Conservation (phyloP, 2,329 filamentous ascomycete species). For the Pestalotiopsis sp. region DNA sequence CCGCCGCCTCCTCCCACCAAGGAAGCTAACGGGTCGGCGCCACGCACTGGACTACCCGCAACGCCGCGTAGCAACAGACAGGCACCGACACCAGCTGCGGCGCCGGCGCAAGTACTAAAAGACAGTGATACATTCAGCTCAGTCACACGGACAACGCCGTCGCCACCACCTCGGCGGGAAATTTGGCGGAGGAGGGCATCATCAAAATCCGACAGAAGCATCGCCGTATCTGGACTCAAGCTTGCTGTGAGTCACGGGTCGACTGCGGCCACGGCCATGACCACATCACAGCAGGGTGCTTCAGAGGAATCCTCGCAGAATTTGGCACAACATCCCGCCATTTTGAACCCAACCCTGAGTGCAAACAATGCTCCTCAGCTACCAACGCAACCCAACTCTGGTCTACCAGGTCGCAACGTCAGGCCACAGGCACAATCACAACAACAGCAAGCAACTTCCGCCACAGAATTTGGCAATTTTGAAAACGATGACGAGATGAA, state of each 20-base stretch:
- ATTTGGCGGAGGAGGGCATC: constrained; percentile 55
- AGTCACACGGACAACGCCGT: constrained; percentile 24
- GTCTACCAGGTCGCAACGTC: constrained; percentile 16
- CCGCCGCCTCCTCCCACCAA: constrained; percentile 34
- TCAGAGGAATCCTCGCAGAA: neutral
- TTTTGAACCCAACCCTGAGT: neutral
- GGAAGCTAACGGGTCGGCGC: constrained; percentile 21
- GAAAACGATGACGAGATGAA: constrained; percentile 12
- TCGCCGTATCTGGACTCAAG: constrained; percentile 52
- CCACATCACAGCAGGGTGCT: constrained; percentile 14
- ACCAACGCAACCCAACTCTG: neutral
- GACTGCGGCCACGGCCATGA: constrained; percentile 39
- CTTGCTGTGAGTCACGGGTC: constrained; percentile 54
- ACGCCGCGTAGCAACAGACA: constrained; percentile 25
- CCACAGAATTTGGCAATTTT: neutral
- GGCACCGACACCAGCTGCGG: constrained; percentile 15
- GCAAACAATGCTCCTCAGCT: constrained; percentile 1
- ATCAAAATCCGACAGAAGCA: constrained; percentile 48
- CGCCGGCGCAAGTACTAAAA: constrained; percentile 9
- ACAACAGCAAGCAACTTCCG: neutral
- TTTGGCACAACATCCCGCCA: neutral
- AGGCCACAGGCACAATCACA: constrained; percentile 1
- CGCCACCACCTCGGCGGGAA: constrained; percentile 31
- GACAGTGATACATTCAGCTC: constrained; percentile 22
- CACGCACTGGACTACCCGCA: constrained; percentile 19